Conservation (phyloP, 495 filamentous ascomycete genomes). For the Hyaloscypha hepaticicola region DNA sequence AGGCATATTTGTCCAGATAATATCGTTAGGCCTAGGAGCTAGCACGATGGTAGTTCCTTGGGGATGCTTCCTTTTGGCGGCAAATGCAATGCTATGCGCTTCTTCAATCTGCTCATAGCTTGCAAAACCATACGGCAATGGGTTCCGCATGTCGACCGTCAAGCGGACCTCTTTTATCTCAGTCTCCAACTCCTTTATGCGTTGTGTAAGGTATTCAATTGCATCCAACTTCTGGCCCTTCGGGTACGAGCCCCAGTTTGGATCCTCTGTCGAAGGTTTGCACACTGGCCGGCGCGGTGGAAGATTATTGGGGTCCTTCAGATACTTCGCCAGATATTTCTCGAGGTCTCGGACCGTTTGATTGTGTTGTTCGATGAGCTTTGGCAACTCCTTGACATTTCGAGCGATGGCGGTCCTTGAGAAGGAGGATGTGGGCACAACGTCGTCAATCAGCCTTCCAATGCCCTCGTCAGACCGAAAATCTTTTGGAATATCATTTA, state of each 20-base stretch:
- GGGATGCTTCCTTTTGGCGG: constrained; percentile 74
- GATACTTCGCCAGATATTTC: constrained; percentile 79
- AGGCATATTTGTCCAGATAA: constrained; percentile 94
- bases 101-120: constrained; percentile 86
- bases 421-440: constrained; percentile 71
- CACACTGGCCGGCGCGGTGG: constrained; percentile 78
- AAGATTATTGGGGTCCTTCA: constrained; percentile 80
- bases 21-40: constrained; percentile 83
- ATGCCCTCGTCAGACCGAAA: constrained; percentile 83
- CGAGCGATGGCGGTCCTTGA: constrained; percentile 82
- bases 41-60: constrained; percentile 75
- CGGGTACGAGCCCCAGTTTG: constrained; percentile 51
- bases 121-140: constrained; percentile 91
- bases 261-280: constrained; percentile 70
- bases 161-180: constrained; percentile 80
- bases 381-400: constrained; percentile 84
- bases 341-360: constrained; percentile 79
- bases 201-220: constrained; percentile 86
- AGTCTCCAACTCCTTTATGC: constrained; percentile 78
- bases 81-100: constrained; percentile 85
- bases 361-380: constrained; percentile 81
- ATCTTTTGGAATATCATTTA: constrained; percentile 79
- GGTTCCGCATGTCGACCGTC: constrained; percentile 79
- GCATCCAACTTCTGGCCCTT: constrained; percentile 81
- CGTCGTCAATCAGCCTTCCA: constrained; percentile 69